Evolutionary conservation across 2,329 filamentous ascomycete species (phyloP), one percentile per base, ranked within the genome.

Genomic region (Periconia macrospinosa): DNA sequence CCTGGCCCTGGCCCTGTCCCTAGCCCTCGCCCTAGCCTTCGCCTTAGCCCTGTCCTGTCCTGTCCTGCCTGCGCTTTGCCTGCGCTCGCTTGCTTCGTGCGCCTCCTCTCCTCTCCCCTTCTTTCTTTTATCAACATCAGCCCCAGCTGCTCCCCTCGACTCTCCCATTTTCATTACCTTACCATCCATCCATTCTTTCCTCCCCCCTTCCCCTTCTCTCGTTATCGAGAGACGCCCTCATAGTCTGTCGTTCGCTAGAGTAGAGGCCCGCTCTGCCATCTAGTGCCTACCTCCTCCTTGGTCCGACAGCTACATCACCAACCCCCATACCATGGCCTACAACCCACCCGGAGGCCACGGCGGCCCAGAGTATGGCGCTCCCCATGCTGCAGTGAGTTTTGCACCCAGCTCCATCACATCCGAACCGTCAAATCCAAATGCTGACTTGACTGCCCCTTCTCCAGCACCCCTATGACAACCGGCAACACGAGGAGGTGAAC

Each of bases 401-500:
- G 56, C 57, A 56, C 58, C 51, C 33, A 27, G 3, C 23, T 27
- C 23, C 47, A n/a, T 42, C 47, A 20, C 49, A 45, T 43, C 37
- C 5, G 23, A 5, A 27, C 23, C 23, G 8, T 27, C 23, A 27
- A 27, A 8, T 27, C 8, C 23, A 27, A 5, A 27, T 6, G 15
- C 33, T 37, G 33, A 37, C 33, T 6, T 27, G 23, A 8, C 23
- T 27, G 5, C 23, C 33, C 11, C 33, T n/a, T 13, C 33, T 11
- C 44, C 57, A 61, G 50, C 54, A 69, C 53, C 57, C 63, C 53
- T 73, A 76, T 64, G 70, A 74, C 60, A 65, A 67, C 48, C 65
- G 70, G 42, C 73, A 79, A 56, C 78, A 81, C 54, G 78, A 80
- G 18, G 79, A 81, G 58, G 76, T 75, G 54, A 76, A 75, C 64